Evolutionary conservation across 345 rosid species (phyloP).

Genomic region (Eucalyptus pumila): DNA sequence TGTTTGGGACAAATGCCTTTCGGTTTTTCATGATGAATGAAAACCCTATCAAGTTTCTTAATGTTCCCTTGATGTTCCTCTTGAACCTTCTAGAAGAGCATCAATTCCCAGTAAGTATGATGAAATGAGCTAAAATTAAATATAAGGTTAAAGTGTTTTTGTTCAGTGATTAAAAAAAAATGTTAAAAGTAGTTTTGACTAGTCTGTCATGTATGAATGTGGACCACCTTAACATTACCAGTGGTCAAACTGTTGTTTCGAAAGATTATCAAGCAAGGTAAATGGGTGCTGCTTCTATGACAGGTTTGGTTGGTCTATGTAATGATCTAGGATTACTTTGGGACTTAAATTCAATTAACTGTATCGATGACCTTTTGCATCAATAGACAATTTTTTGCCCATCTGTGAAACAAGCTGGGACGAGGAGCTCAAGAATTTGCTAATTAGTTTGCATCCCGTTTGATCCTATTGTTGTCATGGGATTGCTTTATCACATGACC

Average conservation of each 20-base stretch:
- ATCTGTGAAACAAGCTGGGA: too few species aligned
- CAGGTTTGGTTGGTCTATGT: not conserved
- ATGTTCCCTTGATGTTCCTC: not conserved
- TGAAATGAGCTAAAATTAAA: not conserved
- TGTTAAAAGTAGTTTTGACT: not conserved
- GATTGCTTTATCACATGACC: too few species aligned
- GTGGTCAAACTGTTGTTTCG: not conserved
- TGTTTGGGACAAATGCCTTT: not conserved
- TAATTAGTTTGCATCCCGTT: too few species aligned
- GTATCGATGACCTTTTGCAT: too few species aligned
- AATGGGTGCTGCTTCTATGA: not conserved
- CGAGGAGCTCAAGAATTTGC: too few species aligned
- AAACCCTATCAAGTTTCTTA: not conserved
- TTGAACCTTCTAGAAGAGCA: not conserved
- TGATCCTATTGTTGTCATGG: too few species aligned
- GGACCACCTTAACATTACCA: not conserved
- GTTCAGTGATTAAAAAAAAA: not conserved
- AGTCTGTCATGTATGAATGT: not conserved
- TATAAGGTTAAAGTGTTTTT: not conserved
- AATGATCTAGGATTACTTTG: too few species aligned
- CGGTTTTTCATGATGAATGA: rapidly evolving
- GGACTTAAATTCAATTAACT: too few species aligned
- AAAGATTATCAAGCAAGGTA: not conserved
- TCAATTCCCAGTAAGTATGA: not conserved
- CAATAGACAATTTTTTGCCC: too few species aligned